Base-by-base conservation (phyloP, 208 protist genomes). In the Trypanosoma lewisi region DNA sequence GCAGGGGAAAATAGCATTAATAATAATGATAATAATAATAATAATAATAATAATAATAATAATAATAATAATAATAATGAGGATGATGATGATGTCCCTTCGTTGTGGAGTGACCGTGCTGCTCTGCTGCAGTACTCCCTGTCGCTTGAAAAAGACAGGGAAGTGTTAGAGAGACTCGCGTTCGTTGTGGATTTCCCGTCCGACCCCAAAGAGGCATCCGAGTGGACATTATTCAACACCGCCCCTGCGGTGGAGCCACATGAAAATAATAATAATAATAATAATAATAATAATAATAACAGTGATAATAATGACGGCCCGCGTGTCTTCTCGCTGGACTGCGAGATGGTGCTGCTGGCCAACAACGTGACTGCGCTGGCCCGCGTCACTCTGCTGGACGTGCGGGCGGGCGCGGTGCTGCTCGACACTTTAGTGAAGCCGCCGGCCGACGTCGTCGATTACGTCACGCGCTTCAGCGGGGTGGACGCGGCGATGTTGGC, bases 351-450 rank as follows among this genome's bases (percentile, higher is more conserved):
- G 52, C 64, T 89, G 27, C 80, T 78, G 7, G 63, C 37, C 9
- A 63, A 66, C 62, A 39, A 65, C 23, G 77, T 78, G 37, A 85
- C 78, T 64, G 84, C 85, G 36, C 70, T 98, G 6, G 91, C 93
- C 0, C 85, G 95, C 1, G 71, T 85, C 11, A 94, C 89, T 12
- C 60, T 98, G 12, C 63, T 97, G 14, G 80, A 96, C 42, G 87
- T 91, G 27, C 60, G 41, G 31, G 74, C 59, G 9, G 64, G 59
- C 6, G 30, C 17, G 0, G 76, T 96, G 11, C 70, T 96, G 21
- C 75, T 95, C n/a, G 95, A 98, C 67, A 49, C 76, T 28, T 75
- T 96, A 11, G 91, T 97, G 27, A 93, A 94, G 57, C 91, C 95
- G 14, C 39, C 63, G 4, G 53, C 52, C 21, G 68, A 61, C 54